These are phyloP conservation scores for Rhizophora mangle DNA, from an alignment of 345 rosid genomes.

Conservation along the genomic window DNA sequence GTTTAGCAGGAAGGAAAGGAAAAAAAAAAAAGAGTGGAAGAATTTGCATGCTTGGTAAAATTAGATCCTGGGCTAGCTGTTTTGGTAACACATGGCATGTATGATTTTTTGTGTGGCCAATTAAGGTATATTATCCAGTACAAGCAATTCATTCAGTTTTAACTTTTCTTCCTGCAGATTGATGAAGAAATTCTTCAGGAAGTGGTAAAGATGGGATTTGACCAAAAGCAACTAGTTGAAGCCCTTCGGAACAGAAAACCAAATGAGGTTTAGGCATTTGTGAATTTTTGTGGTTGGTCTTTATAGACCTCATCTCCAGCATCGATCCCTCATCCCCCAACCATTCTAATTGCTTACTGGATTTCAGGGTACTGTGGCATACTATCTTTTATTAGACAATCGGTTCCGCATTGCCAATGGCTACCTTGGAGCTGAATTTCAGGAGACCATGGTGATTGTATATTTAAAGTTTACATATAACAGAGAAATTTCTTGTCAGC, in stretches of 20 bases:
- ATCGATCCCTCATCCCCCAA: background rate
- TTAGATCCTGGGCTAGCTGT: too few species aligned
- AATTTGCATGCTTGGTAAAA: too few species aligned
- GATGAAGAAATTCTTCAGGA: slow-evolving; percentile 85
- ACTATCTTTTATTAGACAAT: slow-evolving; percentile 82
- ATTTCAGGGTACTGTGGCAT: slow-evolving; percentile 91
- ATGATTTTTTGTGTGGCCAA: too few species aligned
- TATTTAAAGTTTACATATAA: slow-evolving; percentile 1
- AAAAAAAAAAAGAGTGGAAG: too few species aligned
- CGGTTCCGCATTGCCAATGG: slow-evolving; percentile 71
- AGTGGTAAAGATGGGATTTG: slow-evolving; percentile 71
- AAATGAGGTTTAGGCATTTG: slow-evolving; percentile 54
- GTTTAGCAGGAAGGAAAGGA: background rate
- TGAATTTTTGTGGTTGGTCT: slow-evolving; percentile 6
- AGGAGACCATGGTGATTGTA: slow-evolving; percentile 56
- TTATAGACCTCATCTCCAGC: background rate
- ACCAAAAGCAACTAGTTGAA: slow-evolving; percentile 62
- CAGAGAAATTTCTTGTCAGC: background rate
- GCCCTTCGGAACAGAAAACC: slow-evolving; percentile 76
- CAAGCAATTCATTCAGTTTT: background rate
- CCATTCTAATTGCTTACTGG: background rate
- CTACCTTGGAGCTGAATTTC: slow-evolving; percentile 74
- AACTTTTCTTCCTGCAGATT: slow-evolving; percentile 48
- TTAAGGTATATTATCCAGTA: too few species aligned
- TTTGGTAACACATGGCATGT: too few species aligned